These are phyloP conservation scores for Daldinia childiae DNA, from an alignment of 495 filamentous ascomycete species.

Conservation along the genomic window DNA sequence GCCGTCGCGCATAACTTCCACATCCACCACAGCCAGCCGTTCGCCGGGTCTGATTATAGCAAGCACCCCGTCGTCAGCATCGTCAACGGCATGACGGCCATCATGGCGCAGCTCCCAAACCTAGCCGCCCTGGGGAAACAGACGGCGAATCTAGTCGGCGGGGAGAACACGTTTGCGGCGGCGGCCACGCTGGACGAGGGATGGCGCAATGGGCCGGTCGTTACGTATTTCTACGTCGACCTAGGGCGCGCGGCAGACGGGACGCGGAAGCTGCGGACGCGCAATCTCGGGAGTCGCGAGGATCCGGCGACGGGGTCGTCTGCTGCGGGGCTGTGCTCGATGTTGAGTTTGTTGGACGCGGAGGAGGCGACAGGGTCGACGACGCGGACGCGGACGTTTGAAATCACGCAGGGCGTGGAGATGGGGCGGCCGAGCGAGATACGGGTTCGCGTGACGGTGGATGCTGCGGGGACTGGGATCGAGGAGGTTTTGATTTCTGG, in stretches of 20 bases:
- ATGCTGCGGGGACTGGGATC: not conserved
- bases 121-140: not conserved
- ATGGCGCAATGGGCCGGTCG: not conserved
- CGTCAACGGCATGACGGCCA: not conserved
- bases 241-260: not conserved
- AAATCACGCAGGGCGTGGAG: not conserved
- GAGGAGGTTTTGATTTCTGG: not conserved
- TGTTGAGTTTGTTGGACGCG: not conserved
- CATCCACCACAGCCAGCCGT: not conserved
- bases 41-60: not conserved
- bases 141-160: not conserved
- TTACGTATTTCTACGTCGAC: not conserved
- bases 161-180: not conserved
- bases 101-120: not conserved
- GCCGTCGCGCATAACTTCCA: not conserved
- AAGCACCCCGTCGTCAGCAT: not conserved
- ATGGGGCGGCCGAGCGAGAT: not conserved
- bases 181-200: not conserved
- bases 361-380: not conserved
- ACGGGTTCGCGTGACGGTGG: not conserved
- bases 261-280: not conserved
- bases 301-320: not conserved
- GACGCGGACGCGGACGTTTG: not conserved
- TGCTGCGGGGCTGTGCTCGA: not conserved
- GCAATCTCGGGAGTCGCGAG: not conserved